A percentile compares a stretch with the other conserved stretches of the same genome.
These are phyloP conservation scores for Rhynchospora breviuscula DNA, from an alignment of 176 grass and related monocot species.

Conservation along the genomic window DNA sequence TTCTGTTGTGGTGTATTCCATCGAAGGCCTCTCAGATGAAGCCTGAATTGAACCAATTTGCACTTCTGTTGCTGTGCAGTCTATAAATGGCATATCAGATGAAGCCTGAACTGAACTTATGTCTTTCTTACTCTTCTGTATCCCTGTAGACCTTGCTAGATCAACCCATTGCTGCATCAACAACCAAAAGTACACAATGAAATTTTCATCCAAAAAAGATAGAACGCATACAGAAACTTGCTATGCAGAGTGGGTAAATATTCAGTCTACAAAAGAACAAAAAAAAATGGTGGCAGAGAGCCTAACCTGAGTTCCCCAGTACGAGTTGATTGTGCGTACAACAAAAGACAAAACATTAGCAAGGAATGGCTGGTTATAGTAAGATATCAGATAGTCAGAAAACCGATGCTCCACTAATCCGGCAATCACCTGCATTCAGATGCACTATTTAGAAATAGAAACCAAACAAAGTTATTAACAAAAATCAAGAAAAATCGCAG, in stretches of 20 bases:
- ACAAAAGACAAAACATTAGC: constrained; percentile 64
- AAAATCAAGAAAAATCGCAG: background rate
- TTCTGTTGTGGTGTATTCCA: constrained; percentile 57
- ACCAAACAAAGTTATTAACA: background rate
- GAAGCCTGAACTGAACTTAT: constrained; percentile 19
- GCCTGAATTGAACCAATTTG: constrained; percentile 16
- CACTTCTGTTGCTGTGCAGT: constrained; percentile 52
- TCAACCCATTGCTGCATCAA: constrained; percentile 97
- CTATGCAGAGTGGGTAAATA: constrained; percentile 15
- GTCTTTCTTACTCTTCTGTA: constrained; percentile 61
- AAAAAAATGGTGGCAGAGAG: constrained; percentile 10
- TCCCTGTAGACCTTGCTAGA: constrained; percentile 74
- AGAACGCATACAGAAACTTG: background rate
- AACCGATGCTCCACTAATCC: constrained; percentile 90
- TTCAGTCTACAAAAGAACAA: background rate
- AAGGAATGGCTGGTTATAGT: constrained; percentile 73
- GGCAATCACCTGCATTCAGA: constrained; percentile 66
- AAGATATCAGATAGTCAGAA: constrained; percentile 59
- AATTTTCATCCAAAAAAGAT: constrained; percentile 15
- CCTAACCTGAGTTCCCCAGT: constrained; percentile 96
- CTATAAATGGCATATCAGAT: constrained; percentile 60
- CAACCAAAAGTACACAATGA: constrained; percentile 34
- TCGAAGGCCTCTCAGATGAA: constrained; percentile 49
- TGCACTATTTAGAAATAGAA: background rate
- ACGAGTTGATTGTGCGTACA: constrained; percentile 80